Conservation (phyloP, 345 rosid genomes). For the Litchi chinensis region DNA sequence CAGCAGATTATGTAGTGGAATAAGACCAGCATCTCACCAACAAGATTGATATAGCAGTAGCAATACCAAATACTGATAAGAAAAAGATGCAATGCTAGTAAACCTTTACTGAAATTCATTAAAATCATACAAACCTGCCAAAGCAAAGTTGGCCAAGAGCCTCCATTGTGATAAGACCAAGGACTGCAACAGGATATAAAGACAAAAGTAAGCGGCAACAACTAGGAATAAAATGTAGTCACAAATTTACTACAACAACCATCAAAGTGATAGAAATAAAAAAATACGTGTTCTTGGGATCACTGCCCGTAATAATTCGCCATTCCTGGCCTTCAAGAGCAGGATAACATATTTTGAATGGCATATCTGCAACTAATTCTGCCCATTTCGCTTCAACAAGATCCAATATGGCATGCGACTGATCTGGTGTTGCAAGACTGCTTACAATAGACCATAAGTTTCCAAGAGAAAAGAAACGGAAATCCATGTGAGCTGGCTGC, state of each 20-base stretch:
- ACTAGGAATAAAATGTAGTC: constrained; percentile 8
- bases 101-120: neutral
- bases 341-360: constrained; percentile 81
- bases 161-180: constrained; percentile 97
- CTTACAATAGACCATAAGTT: constrained; percentile 82
- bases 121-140: constrained; percentile 78
- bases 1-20: neutral
- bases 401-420: constrained; percentile 90
- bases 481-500: constrained; percentile 98
- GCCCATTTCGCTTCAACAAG: constrained; percentile 82
- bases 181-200: constrained; percentile 58
- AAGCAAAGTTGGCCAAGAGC: constrained; percentile 93
- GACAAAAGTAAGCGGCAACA: constrained; percentile 10
- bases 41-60: neutral
- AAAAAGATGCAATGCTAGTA: neutral
- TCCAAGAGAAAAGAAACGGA: constrained; percentile 90
- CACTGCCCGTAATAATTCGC: constrained; percentile 84
- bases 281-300: constrained; percentile 87
- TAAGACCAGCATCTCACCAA: neutral
- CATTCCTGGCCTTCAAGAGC: constrained; percentile 89
- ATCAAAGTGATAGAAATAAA: constrained; percentile 16
- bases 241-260: neutral
- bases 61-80: neutral
- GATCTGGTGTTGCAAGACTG: constrained; percentile 68
- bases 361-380: constrained; percentile 86